These are phyloP conservation scores for Edaphochlamys debaryana DNA, from an alignment of 139 green algal genomes.

Conservation along the genomic window DNA sequence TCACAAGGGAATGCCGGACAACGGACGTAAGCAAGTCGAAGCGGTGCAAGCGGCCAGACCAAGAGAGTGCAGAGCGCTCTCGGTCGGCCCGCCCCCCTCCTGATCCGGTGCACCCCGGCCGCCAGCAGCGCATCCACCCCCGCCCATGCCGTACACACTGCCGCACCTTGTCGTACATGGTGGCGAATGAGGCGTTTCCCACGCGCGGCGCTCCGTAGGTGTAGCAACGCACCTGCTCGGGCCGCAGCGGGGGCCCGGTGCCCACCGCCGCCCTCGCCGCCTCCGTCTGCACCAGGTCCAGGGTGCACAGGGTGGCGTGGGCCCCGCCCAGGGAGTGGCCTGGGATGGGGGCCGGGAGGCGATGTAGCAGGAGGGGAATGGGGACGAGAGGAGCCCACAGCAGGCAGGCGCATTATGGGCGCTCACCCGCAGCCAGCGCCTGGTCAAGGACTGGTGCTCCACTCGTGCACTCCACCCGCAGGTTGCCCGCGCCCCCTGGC, in stretches of 20 bases:
- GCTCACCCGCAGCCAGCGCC: too few species aligned
- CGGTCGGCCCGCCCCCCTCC: too few species aligned
- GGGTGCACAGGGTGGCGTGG: constrained; percentile 9
- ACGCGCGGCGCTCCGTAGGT: constrained; percentile 87
- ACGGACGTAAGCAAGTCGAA: too few species aligned
- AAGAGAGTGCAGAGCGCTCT: too few species aligned
- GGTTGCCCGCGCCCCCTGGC: too few species aligned
- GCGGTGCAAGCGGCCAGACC: too few species aligned
- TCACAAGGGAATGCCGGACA: background rate
- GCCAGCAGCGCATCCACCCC: too few species aligned
- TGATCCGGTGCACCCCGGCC: too few species aligned
- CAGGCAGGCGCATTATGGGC: background rate
- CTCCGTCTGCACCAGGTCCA: constrained; percentile 6
- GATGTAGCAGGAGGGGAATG: background rate
- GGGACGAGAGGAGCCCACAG: background rate
- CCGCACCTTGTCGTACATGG: constrained; percentile 58
- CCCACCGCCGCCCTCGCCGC: background rate
- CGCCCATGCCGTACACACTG: background rate
- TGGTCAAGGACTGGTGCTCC: too few species aligned
- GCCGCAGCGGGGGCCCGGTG: background rate
- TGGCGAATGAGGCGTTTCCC: constrained; percentile 77
- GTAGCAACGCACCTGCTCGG: constrained; percentile 61
- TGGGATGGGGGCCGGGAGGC: too few species aligned
- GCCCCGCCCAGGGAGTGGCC: constrained; percentile 33
- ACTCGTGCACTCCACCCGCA: too few species aligned